A percentile compares a stretch with the other conserved stretches of the same genome.
Conservation (phyloP, 768 basidiomycete genomes). For the Suillus tomentosus region DNA sequence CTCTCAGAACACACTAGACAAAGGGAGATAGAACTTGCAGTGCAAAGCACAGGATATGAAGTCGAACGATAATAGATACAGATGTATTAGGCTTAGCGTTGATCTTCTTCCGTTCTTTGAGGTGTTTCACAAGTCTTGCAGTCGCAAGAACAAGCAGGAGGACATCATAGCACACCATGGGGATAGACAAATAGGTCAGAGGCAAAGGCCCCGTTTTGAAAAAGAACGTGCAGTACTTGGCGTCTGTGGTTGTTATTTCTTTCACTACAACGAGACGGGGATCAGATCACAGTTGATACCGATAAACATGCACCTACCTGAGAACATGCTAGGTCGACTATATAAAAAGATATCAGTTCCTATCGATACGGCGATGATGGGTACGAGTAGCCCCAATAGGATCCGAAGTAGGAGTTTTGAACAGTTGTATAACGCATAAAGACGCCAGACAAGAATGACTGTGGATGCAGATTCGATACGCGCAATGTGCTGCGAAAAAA, state of each 20-base stretch:
- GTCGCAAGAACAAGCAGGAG: background rate
- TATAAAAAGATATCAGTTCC: background rate
- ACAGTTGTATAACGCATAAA: background rate
- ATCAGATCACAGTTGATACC: background rate
- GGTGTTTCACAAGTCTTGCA: background rate
- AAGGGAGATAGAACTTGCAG: background rate
- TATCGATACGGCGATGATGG: background rate
- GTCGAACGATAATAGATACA: background rate
- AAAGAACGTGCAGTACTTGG: background rate
- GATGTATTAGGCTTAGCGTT: background rate
- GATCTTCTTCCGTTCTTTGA: background rate
- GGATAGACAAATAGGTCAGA: background rate
- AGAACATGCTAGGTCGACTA: background rate
- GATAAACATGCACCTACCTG: background rate
- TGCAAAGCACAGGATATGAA: background rate
- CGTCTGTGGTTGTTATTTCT: background rate
- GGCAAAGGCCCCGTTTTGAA: background rate
- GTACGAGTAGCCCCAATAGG: background rate
- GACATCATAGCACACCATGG: background rate
- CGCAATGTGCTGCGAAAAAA: background rate
- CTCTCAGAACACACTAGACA: background rate
- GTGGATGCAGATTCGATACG: background rate
- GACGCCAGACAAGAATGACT: conserved; percentile 5
- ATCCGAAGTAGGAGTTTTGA: background rate
- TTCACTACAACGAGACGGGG: background rate